Evolutionary conservation across 805 yeast genomes (phyloP), one percentile per base, ranked within the genome.

Genomic region (Candida maris): DNA sequence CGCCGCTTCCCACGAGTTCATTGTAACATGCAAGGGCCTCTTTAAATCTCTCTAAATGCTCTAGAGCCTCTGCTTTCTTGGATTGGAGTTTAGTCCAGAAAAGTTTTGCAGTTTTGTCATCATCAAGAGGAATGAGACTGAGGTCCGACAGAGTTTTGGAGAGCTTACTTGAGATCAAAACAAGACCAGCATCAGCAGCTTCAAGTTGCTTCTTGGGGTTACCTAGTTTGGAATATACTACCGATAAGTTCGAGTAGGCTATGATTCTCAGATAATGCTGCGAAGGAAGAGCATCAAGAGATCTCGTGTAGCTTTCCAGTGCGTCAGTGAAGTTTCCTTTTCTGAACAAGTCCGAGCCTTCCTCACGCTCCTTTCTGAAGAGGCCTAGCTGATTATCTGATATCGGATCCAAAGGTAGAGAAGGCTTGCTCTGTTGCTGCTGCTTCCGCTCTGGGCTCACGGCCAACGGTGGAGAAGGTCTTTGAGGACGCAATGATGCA

Each of bases 241-340:
- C 69, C 0, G 93, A 79, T 19, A 91, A 67, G 57, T 93, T 93
- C 0, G 97, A 84, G 33, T 70, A 69, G 2, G 86, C 74, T 15
- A 89, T 66, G 3, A 89, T 71, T 13, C 81, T 69, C 25, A 80
- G 67, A 20, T 79, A 71, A 57, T 91, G 95, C 7, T 65, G 64
- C 1, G 53, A 46, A 0, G 96, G 94, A 2, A 88, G 63, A 3
- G 76, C 52, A 10, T 49, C 40, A 19, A 70, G 49, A 32, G 77
- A 54, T 27, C 71, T 64, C 21, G 75, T 68, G 54, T 85, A 93
- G 36, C 70, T 68, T 19, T 64, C 70, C 10, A 76, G 64, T 0
- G 98, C 89, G 4, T 64, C 54, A 4, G 77, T 57, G 56, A 82
- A 93, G 56, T 93, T 91, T 14, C 99, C 99, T n/a, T 77, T 71